These are phyloP conservation scores for Aspergillus nomiae DNA, from an alignment of 2,329 filamentous ascomycete genomes.

Conservation along the genomic window DNA sequence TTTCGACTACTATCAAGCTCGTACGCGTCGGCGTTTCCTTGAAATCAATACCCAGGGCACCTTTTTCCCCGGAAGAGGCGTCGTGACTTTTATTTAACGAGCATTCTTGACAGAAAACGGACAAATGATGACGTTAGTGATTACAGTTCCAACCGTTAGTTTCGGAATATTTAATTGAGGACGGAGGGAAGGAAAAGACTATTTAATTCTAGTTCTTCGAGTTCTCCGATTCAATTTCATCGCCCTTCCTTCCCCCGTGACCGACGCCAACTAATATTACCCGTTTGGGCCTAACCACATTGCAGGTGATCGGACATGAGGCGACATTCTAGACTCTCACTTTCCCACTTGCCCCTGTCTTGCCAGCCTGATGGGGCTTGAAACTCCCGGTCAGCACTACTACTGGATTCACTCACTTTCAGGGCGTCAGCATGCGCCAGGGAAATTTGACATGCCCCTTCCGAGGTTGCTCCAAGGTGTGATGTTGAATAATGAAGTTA, in stretches of 20 bases:
- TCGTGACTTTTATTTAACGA: background rate
- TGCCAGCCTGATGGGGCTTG: background rate
- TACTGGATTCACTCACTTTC: background rate
- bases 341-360: background rate
- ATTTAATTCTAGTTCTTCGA: no score
- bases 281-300: conserved; percentile 6
- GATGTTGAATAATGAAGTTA: background rate
- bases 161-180: conserved; percentile 2
- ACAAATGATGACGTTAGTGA: background rate
- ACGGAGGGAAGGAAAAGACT: no score
- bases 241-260: background rate
- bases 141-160: conserved; percentile 1
- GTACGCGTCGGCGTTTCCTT: background rate
- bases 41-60: background rate
- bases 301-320: conserved; percentile 12
- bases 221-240: background rate
- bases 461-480: background rate
- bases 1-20: background rate
- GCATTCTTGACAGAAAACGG: conserved; percentile 7
- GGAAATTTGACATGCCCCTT: background rate
- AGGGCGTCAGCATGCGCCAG: background rate
- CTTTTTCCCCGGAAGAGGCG: background rate
- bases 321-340: conserved; percentile 12
- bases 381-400: background rate
- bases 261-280: conserved; percentile 13